These are phyloP conservation scores for Sugiyamaella chiloensis DNA, from an alignment of 805 yeast species.

Conservation along the genomic window DNA sequence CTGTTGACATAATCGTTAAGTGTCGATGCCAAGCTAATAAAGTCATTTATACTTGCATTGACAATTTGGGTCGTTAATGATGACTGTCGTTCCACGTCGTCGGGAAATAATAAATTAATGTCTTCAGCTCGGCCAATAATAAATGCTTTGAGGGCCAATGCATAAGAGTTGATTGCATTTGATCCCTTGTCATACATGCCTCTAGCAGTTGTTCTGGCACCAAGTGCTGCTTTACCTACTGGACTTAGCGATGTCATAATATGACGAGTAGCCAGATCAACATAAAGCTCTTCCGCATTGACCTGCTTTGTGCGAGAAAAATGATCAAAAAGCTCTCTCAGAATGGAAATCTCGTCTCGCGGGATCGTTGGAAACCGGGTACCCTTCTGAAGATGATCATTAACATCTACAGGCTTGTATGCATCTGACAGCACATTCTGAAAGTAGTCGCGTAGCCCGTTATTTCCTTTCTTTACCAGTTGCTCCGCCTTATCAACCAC, in stretches of 20 bases:
- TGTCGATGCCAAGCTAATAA: conserved; percentile 37
- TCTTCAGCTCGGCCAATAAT: conserved; percentile 51
- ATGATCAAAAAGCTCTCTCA: conserved; percentile 43
- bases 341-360: conserved; percentile 31
- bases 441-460: conserved; percentile 50
- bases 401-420: conserved; percentile 46
- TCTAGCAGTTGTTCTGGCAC: conserved; percentile 16
- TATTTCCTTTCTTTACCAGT: conserved; percentile 55
- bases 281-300: conserved; percentile 23
- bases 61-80: conserved; percentile 36
- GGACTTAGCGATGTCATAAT: conserved; percentile 20
- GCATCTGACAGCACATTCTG: conserved; percentile 41
- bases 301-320: conserved; percentile 36
- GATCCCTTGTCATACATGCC: conserved; percentile 60
- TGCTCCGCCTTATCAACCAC: conserved; percentile 54
- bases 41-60: conserved; percentile 38
- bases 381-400: conserved; percentile 38
- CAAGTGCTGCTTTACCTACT: conserved; percentile 14
- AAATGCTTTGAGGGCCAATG: conserved; percentile 49
- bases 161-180: conserved; percentile 54
- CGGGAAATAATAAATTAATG: conserved; percentile 41
- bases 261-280: conserved; percentile 23
- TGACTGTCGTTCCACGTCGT: conserved; percentile 25
- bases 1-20: conserved; percentile 41
- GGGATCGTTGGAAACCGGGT: conserved; percentile 31